A percentile compares a stretch with the other conserved stretches of the same genome.
Evolutionary conservation across 106 monocot species (phyloP).

Genomic region (Platanthera zijinensis): DNA sequence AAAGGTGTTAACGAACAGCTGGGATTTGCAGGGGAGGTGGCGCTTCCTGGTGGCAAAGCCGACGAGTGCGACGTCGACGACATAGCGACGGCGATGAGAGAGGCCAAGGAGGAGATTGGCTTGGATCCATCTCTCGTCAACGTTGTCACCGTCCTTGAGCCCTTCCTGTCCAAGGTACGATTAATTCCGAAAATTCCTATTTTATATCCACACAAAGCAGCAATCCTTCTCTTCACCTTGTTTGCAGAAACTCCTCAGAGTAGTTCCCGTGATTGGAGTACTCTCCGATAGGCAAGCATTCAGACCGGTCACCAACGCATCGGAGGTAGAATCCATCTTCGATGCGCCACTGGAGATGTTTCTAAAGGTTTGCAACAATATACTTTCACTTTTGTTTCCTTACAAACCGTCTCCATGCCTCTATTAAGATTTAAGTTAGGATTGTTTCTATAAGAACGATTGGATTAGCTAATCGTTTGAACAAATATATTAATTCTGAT

Average conservation of each 20-base stretch:
- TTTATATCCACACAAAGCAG: no score
- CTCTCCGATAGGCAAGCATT: conserved; percentile 52
- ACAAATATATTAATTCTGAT: no score
- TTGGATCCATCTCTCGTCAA: conserved; percentile 39
- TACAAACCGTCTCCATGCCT: neutral
- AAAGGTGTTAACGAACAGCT: neutral
- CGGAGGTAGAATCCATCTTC: conserved; percentile 72
- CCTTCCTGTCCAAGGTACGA: conserved; percentile 61
- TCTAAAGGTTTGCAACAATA: conserved; percentile 41
- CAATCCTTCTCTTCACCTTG: neutral
- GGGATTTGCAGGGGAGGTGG: conserved; percentile 45
- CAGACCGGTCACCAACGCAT: conserved; percentile 38
- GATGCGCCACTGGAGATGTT: conserved; percentile 95
- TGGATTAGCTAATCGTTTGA: no score
- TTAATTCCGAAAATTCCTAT: neutral
- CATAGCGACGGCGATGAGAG: conserved; percentile 30
- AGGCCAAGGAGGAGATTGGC: conserved; percentile 47
- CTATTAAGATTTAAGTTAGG: neutral
- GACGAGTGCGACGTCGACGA: conserved; percentile 42
- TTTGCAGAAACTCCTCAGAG: conserved; percentile 72
- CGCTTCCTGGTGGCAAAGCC: conserved; percentile 40
- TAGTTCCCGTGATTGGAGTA: conserved; percentile 63
- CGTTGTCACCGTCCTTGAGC: conserved; percentile 47
- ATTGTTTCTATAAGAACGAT: no score
- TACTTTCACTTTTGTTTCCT: neutral